phyloP scores from a whole-genome alignment of 23 red algal species.

The Gracilaria vermiculophylla region DNA sequence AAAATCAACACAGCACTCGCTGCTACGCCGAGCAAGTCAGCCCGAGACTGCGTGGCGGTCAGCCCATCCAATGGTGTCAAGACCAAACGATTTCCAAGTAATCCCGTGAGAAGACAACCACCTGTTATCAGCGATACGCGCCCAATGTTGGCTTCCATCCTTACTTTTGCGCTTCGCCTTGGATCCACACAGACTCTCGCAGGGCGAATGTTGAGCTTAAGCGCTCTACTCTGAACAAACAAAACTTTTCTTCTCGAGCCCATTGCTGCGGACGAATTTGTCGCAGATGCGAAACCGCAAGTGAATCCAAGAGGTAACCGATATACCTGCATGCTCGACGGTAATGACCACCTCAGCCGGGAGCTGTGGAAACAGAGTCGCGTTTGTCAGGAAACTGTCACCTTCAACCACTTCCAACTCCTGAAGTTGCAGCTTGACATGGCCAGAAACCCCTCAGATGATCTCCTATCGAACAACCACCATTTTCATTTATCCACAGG shows the following conservation, averaged over 20 bases:
- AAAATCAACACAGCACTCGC: conserved; percentile 47
- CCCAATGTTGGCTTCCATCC: not conserved
- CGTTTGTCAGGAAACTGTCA: too few relatives aligned
- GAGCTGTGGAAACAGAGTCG: too few relatives aligned
- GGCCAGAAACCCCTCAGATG: too few relatives aligned
- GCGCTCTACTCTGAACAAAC: not conserved
- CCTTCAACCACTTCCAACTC: too few relatives aligned
- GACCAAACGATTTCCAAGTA: conserved; percentile 52
- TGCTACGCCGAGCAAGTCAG: conserved; percentile 61
- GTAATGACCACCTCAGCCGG: too few relatives aligned
- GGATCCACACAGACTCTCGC: not conserved
- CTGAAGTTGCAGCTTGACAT: too few relatives aligned
- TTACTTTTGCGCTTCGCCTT: not conserved
- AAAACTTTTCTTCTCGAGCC: not conserved
- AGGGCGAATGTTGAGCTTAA: not conserved
- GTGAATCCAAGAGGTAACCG: too few relatives aligned
- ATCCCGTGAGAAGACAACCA: conserved; percentile 21
- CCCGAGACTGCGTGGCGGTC: conserved; percentile 50
- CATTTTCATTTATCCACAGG: too few relatives aligned
- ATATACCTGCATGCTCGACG: too few relatives aligned
- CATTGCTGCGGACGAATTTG: not conserved
- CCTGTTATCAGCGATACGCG: conserved; percentile 6
- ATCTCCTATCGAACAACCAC: too few relatives aligned
- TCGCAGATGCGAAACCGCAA: too few relatives aligned
- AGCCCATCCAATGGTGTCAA: conserved; percentile 60